Base-by-base conservation (phyloP, 1,284 basidiomycete genomes). In the Apiotrichum veenhuisii region DNA sequence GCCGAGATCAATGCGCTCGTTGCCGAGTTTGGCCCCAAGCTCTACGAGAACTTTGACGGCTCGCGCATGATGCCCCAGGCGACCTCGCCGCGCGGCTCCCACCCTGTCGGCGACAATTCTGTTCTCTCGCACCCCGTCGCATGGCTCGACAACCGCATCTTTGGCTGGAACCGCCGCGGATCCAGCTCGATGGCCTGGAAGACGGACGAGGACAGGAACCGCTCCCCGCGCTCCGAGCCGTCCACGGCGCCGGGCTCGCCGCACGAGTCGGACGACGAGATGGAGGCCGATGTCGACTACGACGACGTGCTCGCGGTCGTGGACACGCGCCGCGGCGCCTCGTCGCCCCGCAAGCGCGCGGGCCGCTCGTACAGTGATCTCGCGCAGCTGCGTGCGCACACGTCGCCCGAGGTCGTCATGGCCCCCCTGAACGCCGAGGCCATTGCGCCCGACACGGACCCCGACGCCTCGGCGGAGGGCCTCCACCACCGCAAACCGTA, bases 1-100 rank as follows among this genome's bases (percentile, higher is more conserved):
- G 89, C 91, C 66, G 91, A 98, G 77, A 85, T 98, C 23, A 88
- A 87, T 22, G 85, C 86, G 49, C 81, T 95, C 25, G 97, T 98
- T 70, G 90, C 92, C 72, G 86, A 91, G 59, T 79, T 91, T 66
- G 93, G 91, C 2, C 93, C 93, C 0, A 82, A 87, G 65, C 68
- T 96, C 44, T 96, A 89, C 68, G 87, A 88, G 40, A 89, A 97
- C 74, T 97, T 97, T 70, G 83, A 93, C 65, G 81, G 91, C 87
- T 85, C 84, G 69, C 86, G 91, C 17, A 90, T 95, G 61, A 77
- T 93, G 26, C 85, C 89, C 2, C 89, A 91, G 15, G 87, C 89
- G 18, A 83, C 90, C 2, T 86, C 89, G 86, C 3, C 89, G 90
- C 26, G 87, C 33, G 44, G 49, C 37, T 52, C 40, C 40, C 47